Base-by-base conservation (phyloP, 352 stramenopile species). In the Phytopythium helicoides region DNA sequence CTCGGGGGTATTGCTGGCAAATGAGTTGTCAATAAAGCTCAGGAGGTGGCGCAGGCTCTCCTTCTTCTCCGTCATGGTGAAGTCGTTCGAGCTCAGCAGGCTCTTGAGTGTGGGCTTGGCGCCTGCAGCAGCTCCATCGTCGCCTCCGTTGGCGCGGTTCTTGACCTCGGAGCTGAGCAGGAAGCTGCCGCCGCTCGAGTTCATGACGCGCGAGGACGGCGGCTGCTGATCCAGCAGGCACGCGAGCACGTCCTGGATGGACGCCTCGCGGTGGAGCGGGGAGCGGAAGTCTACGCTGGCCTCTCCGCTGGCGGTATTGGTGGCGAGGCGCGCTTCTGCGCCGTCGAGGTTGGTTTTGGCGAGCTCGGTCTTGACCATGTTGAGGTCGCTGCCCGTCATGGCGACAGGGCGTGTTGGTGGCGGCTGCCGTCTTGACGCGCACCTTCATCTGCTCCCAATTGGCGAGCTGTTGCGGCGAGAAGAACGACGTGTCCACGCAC, bases 1-100 rank as follows among this genome's bases (percentile, higher is more conserved):
- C 47, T 94, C 83, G 2, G 80, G 68, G 19, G 81, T 76, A 51
- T 73, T 76, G 55, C 75, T 89, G 11, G 83, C 76, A 61, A 92
- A 92, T 41, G 78, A 89, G 35, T 68, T 94, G 68, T 94, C 83
- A 40, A 94, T 89, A 19, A 94, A 90, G 44, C 81, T 89, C 18
- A 94, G 62, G 28, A 94, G 44, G 44, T 91, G 81, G 25, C 77
- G 76, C 36, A 94, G 45, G 57, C 83, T 94, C 62, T 91, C 78
- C 54, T 94, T 94, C 72, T 94, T 94, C 59, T 94, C 79, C 22
- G 75, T 91, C 78, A 90, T 86, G 15, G 66, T 78, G 36, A 94
- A 94, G 47, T 88, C 66, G 39, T 81, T 86, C n/a, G 79, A 89
- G 61, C 83, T 92, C 50, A 94, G 59, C 11, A 94, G 62, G 40